phyloP scores from a whole-genome alignment of 2,329 filamentous ascomycete species.

The Kalaharituber pfeilii region DNA sequence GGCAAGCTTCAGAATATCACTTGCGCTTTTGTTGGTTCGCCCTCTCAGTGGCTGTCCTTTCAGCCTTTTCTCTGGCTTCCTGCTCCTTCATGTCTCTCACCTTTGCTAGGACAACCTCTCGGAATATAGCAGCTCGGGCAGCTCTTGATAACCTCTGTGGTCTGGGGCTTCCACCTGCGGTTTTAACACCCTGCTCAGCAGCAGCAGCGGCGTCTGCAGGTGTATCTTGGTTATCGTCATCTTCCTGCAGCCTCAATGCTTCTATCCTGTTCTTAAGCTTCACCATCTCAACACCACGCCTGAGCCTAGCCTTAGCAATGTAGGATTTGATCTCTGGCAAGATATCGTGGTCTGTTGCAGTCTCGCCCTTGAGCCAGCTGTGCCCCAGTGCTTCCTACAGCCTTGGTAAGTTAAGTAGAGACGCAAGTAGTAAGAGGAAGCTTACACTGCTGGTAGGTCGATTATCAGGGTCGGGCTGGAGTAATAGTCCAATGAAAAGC shows the following conservation, averaged over 20 bases:
- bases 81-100: constrained; percentile 81
- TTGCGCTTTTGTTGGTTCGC: background rate
- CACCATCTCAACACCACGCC: constrained; percentile 86
- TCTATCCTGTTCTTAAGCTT: constrained; percentile 94
- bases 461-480: constrained; percentile 60
- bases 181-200: constrained; percentile 23
- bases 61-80: constrained; percentile 46
- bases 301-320: constrained; percentile 77
- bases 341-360: constrained; percentile 88
- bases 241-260: constrained; percentile 79
- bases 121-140: constrained; percentile 52
- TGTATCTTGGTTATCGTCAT: constrained; percentile 63
- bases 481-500: constrained; percentile 69
- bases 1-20: too few relatives aligned
- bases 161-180: constrained; percentile 33
- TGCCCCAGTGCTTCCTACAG: constrained; percentile 57
- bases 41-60: background rate
- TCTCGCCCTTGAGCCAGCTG: constrained; percentile 78
- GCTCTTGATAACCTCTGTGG: constrained; percentile 34
- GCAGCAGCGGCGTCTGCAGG: constrained; percentile 40
- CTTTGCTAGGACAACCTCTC: constrained; percentile 85
- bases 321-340: constrained; percentile 91
- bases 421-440: constrained; percentile 9
- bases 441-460: constrained; percentile 61
- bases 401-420: background rate